Evolutionary conservation across 345 rosid genomes (phyloP).

Genomic region (Sapria himalayana): DNA sequence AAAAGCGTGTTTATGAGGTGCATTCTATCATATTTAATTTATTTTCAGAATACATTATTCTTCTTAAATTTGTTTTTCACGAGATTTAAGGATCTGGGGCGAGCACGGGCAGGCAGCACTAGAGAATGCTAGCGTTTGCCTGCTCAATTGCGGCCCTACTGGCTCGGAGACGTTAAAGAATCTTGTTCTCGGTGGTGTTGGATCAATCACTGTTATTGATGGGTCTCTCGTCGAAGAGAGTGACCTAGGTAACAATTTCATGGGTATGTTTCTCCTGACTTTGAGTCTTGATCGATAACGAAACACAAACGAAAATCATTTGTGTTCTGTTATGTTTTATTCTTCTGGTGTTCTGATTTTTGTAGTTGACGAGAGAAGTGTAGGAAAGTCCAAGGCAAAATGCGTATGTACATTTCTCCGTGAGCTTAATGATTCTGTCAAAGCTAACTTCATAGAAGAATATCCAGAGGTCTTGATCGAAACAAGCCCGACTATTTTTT

Average conservation of each 20-base stretch:
- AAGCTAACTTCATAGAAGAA: slow-evolving; percentile 95
- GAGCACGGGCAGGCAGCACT: slow-evolving; percentile 81
- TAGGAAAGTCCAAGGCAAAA: slow-evolving; percentile 77
- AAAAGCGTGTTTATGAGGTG: neutral
- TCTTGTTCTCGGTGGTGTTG: slow-evolving; percentile 93
- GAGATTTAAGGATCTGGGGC: slow-evolving; percentile 70
- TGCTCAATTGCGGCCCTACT: slow-evolving; percentile 94
- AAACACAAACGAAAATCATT: too few species aligned
- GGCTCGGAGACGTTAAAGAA: slow-evolving; percentile 92
- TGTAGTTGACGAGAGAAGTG: slow-evolving; percentile 55
- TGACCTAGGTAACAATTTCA: slow-evolving; percentile 91
- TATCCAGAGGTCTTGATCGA: slow-evolving; percentile 46
- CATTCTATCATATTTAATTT: neutral
- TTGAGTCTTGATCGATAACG: too few species aligned
- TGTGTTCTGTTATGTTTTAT: neutral
- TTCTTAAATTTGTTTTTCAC: neutral
- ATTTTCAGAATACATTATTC: neutral
- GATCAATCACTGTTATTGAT: slow-evolving; percentile 78
- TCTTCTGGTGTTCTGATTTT: slow-evolving; percentile 9
- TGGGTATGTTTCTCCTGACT: slow-evolving; percentile 28
- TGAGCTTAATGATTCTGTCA: slow-evolving; percentile 91
- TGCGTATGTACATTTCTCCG: slow-evolving; percentile 78
- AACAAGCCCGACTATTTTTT: slow-evolving; percentile 60
- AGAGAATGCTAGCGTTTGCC: slow-evolving; percentile 78
- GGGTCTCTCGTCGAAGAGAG: slow-evolving; percentile 78